Conservation (phyloP, 192 early-diverging fungal species). For the Umbelopsis sp. region DNA sequence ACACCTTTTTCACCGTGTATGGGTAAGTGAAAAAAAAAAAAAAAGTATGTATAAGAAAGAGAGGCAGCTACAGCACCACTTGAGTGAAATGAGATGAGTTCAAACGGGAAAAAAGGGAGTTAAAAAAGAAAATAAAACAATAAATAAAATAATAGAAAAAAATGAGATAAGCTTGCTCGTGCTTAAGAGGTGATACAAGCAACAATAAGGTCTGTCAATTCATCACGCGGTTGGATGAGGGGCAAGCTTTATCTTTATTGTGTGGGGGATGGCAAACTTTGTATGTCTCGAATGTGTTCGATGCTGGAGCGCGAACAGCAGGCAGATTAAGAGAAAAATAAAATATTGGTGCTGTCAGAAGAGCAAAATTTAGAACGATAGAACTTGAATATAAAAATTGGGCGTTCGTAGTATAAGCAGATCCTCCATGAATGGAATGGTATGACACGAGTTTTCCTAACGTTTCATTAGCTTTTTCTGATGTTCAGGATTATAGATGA, state of each 20-base stretch:
- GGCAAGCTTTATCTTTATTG: no score
- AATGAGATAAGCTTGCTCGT: slow-evolving; percentile 1
- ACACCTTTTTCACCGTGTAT: not conserved
- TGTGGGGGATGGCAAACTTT: no score
- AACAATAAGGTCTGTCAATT: not conserved
- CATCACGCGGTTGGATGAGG: not conserved
- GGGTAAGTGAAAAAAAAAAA: no score
- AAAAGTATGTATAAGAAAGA: not conserved
- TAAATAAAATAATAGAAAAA: not conserved
- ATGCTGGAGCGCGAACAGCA: no score
- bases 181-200: not conserved
- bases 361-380: no score
- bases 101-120: not conserved
- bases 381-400: no score
- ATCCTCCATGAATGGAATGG: not conserved
- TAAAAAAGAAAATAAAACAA: not conserved
- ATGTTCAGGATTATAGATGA: not conserved
- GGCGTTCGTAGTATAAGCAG: not conserved
- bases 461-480: not conserved
- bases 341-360: no score
- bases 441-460: not conserved
- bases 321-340: no score
- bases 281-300: no score
- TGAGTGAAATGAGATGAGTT: not conserved
- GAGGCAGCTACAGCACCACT: not conserved